Base-by-base conservation (phyloP, 2,329 filamentous ascomycete genomes). In the Claviceps sp. region DNA sequence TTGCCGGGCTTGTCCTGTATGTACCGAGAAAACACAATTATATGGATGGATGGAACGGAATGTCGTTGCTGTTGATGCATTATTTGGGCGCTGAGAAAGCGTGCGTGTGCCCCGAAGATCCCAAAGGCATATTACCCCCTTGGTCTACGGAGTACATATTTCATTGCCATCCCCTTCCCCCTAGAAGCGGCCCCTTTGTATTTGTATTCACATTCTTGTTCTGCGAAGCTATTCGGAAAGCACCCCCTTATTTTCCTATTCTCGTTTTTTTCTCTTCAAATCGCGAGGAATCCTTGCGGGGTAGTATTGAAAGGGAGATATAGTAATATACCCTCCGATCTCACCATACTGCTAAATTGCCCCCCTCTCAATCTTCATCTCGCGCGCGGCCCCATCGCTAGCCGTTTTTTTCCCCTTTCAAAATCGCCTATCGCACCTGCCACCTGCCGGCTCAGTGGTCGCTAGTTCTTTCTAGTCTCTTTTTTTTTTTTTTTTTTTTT, bases 241-340 rank as follows among this genome's bases (percentile, higher is more conserved):
- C n/a, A 37, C 46, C n/a, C 45, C 16, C 16, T 18, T 49, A 7
- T 11, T 20, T 41, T n/a, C 24, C 14, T 22, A n/a, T 18, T 48
- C 41, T 22, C 24, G 9, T 44, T 30, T 1, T 13, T 50, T 24
- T 42, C 18, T 37, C 45, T 34, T 45, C 26, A 18, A 30, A 11
- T 47, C 44, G 18, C 20, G 48, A 48, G 52, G 49, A 51, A 54
- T 51, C 41, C 45, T 49, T 37, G 37, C 45, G 48, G 52, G 44
- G 40, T 46, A 42, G 44, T 48, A 51, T 51, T 50, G 43, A 24
- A 47, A 53, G 52, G 52, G 52, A 50, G 51, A 48, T 18, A n/a
- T n/a, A n/a, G n/a, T n/a, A n/a, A n/a, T n/a, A n/a, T n/a, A 47
- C 41, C 22, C 4, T 6, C 6, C 50, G 30, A 34, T 34, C 9